Base-by-base conservation (phyloP, 176 grass and related monocot genomes). In the Triticum urartu region DNA sequence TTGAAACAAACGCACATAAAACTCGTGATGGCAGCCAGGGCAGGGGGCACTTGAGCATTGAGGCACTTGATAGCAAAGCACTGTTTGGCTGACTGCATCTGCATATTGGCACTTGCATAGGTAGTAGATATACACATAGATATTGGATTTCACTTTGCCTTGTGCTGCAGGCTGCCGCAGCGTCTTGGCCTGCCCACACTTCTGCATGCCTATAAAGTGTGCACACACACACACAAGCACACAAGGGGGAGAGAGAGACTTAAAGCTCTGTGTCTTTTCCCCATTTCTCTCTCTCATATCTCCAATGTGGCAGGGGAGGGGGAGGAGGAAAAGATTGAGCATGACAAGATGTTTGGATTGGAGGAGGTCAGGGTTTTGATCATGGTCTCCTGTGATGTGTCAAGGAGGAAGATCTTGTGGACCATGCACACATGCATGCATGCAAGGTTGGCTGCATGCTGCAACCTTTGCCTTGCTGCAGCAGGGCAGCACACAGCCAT, bases 291-390 rank as follows among this genome's bases (percentile, higher is more conserved):
- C 77, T 78, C 84, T 87, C 75, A 54, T 80, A 35, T 84, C 75
- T 91, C 68, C 80, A 75, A 85, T 77, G 77, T 77, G 86, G 71
- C 81, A 92, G 64, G 54, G 34, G 76, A 64, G 64, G 28, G 28
- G 28, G 42, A 25, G 76, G 60, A 81, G 64, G 76, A 89, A 87
- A 88, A 89, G 84, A 87, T 74, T 87, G 91, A 64, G 88, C 63
- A 85, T 85, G 91, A 90, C 78, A 90, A 82, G 91, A 88, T 93
- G 85, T 93, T 85, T 93, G 85, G 72, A 84, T 87, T 85, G 77
- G 81, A 9, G 90, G 63, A 85, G 83, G 72, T 86, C 86, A 72
- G 82, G 52, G 64, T 82, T 82, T 82, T 88, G 71, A 86, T 91
- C 82, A 82, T 88, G 77, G 56, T 78, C 28, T 77, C 22, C 69